These are phyloP conservation scores for Pseudogymnoascus sp. DNA, from an alignment of 2,329 filamentous ascomycete species.

Conservation along the genomic window DNA sequence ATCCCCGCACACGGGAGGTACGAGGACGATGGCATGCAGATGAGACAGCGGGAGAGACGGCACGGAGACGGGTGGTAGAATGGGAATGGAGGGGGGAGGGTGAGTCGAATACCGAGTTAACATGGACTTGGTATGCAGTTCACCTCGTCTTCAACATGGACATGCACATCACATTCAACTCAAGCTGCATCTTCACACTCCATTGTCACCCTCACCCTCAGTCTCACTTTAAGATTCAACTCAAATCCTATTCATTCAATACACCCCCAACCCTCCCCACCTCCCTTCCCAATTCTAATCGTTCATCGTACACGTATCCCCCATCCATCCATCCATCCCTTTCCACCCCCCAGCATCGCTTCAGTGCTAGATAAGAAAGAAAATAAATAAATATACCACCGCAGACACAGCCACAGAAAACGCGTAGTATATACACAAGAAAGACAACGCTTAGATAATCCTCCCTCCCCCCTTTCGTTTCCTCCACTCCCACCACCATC, in stretches of 20 bases:
- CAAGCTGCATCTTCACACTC: too few species aligned
- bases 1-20: not conserved
- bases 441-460: not conserved
- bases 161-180: too few species aligned
- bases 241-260: not conserved
- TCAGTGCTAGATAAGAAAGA: not conserved
- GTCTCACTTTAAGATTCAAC: not conserved
- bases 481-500: not conserved
- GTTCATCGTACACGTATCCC: not conserved
- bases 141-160: too few species aligned
- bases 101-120: not conserved
- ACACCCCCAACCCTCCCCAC: not conserved
- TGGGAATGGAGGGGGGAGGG: not conserved
- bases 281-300: not conserved
- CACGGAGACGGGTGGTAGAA: not conserved
- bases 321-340: not conserved
- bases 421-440: not conserved
- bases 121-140: too few species aligned
- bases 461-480: not conserved
- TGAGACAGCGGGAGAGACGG: not conserved
- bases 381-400: too few species aligned
- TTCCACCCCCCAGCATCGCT: not conserved
- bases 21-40: not conserved
- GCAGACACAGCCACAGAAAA: not conserved
- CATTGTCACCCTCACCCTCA: too few species aligned